These are phyloP conservation scores for Verbena officinalis DNA, from an alignment of 257 asterid genomes.

Conservation along the genomic window DNA sequence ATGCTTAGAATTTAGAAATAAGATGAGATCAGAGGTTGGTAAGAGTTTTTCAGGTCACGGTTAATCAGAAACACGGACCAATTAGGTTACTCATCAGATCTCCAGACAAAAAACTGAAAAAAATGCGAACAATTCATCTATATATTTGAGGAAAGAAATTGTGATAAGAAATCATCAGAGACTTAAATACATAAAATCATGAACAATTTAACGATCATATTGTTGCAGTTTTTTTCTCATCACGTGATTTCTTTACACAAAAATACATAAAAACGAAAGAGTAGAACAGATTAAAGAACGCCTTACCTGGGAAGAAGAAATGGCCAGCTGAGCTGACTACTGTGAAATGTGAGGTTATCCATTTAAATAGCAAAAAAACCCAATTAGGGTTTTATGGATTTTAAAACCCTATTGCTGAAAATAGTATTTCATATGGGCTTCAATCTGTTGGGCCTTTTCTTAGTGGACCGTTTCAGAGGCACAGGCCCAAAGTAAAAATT, in stretches of 20 bases:
- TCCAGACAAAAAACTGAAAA: neutral
- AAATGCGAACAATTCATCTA: too few species aligned
- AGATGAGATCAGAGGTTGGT: too few species aligned
- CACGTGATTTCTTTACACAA: conserved; percentile 44
- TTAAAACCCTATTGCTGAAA: too few species aligned
- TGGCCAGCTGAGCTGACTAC: neutral
- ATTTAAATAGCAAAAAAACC: too few species aligned
- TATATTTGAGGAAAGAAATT: neutral
- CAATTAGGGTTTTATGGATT: too few species aligned
- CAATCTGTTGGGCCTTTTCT: neutral
- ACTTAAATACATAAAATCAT: conserved; percentile 81
- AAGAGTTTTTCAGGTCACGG: too few species aligned
- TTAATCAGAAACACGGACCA: conserved; percentile 2
- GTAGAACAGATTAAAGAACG: neutral
- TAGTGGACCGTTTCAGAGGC: neutral
- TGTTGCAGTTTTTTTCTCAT: conserved; percentile 64
- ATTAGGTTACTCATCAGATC: neutral
- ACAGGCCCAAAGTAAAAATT: too few species aligned
- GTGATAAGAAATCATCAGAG: conserved; percentile 64
- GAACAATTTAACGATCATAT: conserved; percentile 44
- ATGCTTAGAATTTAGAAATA: too few species aligned
- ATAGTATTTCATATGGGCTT: too few species aligned
- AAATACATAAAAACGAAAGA: neutral
- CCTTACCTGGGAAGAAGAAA: too few species aligned
- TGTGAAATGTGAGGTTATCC: neutral